Conservation (phyloP, 345 rosid species). For the Hypericum androsaemum region DNA sequence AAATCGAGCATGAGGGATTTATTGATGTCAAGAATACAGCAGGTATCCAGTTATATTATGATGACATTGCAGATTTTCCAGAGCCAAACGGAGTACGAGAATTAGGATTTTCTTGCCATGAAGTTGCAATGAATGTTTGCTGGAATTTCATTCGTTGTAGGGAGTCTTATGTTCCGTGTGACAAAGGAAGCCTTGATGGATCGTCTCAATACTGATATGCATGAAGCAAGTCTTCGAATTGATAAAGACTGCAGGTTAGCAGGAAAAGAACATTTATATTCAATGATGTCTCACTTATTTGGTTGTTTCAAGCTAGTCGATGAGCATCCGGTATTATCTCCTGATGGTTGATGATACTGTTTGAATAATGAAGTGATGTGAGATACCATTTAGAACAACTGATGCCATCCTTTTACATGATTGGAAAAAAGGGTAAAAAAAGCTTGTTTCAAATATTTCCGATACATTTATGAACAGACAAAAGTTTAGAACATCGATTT, state of each 20-base stretch:
- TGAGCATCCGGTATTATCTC: background rate
- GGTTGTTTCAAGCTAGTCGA: background rate
- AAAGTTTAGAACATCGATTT: too few species aligned
- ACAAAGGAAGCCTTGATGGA: slow-evolving; percentile 18
- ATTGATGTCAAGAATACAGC: slow-evolving; percentile 13
- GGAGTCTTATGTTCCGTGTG: slow-evolving; percentile 11
- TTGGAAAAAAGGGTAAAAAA: too few species aligned
- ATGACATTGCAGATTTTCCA: background rate
- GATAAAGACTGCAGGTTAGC: slow-evolving; percentile 21
- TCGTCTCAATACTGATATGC: slow-evolving; percentile 21
- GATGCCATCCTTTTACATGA: too few species aligned
- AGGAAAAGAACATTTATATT: too few species aligned
- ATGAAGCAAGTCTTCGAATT: slow-evolving; percentile 15
- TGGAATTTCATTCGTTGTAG: slow-evolving; percentile 4
- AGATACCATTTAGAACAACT: too few species aligned
- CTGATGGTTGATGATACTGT: background rate
- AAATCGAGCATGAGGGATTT: slow-evolving; percentile 19
- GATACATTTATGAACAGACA: too few species aligned
- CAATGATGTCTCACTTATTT: background rate
- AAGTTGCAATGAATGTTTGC: background rate
- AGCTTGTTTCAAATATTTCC: too few species aligned
- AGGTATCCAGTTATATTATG: slow-evolving; percentile 10
- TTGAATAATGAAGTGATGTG: too few species aligned
- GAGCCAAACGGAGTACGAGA: background rate
- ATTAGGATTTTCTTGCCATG: background rate